Evolutionary conservation across 31 red algal species (phyloP), one percentile per base, ranked within the genome.

Genomic region (Endocladia muricata): DNA sequence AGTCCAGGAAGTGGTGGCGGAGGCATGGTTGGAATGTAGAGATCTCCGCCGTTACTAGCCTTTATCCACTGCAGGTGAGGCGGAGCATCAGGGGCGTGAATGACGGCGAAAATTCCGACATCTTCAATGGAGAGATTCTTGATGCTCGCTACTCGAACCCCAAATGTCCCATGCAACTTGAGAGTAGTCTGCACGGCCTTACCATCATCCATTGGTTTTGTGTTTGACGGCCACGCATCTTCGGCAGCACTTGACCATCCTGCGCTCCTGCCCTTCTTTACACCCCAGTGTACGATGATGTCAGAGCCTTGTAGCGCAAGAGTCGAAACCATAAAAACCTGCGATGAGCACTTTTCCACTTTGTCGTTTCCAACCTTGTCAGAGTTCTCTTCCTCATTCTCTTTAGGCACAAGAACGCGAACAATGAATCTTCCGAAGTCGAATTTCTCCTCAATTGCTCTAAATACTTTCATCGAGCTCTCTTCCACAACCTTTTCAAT

Each of bases 231-330:
- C 37, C 73, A 74, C 1, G 76, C 52, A 28, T 54, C 62, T 40
- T 57, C 52, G 5, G 64, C 37, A 29, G 86, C 80, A 4, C 68
- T 76, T 57, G 54, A 37, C 90, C 90, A 98, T 11, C 70, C 88
- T 3, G 40, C 30, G 23, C 69, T 82, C 13, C 84, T 47, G 32
- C 82, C 80, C 29, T 81, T 61, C 44, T 92, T 93, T 2, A 94
- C 78, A 41, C 95, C 95, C 89, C 95, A 94, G 74, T 98, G 95
- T 21, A 98, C 39, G 38, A 97, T 42, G 32, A 98, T 71, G 40
- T 83, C 82, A 17, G 77, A 84, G 52, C 89, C 90, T 68, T 73
- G 73, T 41, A 82, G 34, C 38, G 78, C 78, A 21, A 93, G 75
- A 1, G 81, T 87, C 3, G 94, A 92, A 9, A 61, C 90, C n/a